Evolutionary conservation across 2,329 filamentous ascomycete species (phyloP).

Genomic region (Harringtonia aguacate): DNA sequence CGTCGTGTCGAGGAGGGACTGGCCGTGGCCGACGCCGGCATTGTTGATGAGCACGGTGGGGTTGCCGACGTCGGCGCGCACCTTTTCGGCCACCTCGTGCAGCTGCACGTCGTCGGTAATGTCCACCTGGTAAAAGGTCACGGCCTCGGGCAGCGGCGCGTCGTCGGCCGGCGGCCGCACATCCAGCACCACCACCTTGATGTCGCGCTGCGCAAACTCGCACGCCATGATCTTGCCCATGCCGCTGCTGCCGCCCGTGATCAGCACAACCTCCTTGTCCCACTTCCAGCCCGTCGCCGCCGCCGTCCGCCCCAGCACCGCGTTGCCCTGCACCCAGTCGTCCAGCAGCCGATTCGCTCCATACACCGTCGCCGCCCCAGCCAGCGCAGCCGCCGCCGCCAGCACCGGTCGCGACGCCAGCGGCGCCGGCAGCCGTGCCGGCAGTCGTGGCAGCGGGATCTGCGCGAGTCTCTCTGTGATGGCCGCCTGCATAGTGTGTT

Average conservation of each 20-base stretch:
- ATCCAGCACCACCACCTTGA: constrained; percentile 64
- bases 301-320: not conserved
- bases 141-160: constrained; percentile 21
- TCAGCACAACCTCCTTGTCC: constrained; percentile 43
- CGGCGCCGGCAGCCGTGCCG: too few species aligned
- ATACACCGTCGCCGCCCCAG: not conserved
- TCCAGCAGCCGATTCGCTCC: constrained; percentile 2
- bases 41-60: constrained; percentile 67
- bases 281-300: constrained; percentile 4
- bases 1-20: constrained; percentile 43
- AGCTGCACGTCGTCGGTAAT: constrained; percentile 49
- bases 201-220: constrained; percentile 50
- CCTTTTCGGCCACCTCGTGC: constrained; percentile 34
- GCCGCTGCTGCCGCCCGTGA: constrained; percentile 65
- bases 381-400: not conserved
- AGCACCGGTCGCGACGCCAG: not conserved
- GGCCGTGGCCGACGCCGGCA: constrained; percentile 52
- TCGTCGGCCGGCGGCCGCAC: constrained; percentile 39
- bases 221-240: constrained; percentile 59
- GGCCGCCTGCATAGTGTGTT: too few species aligned
- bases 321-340: constrained; percentile 4
- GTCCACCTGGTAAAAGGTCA: constrained; percentile 63
- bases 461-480: too few species aligned
- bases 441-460: too few species aligned
- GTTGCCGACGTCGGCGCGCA: constrained; percentile 46